Conservation (phyloP, 495 filamentous ascomycete species). For the Mytilinidion resinicola region DNA sequence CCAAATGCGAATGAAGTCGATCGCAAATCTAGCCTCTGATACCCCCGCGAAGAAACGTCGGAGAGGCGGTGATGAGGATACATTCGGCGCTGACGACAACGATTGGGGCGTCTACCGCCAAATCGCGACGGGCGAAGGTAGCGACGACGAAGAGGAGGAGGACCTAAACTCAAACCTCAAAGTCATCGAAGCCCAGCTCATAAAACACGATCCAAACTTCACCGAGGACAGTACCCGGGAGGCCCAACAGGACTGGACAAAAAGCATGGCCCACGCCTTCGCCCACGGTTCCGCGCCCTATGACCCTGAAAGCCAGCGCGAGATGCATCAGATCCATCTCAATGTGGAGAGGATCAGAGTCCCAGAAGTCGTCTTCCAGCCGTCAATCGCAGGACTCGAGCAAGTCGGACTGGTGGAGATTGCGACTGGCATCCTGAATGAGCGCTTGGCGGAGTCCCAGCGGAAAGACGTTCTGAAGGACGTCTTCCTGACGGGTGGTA, state of each 20-base stretch:
- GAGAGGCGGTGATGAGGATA: slow-evolving; percentile 69
- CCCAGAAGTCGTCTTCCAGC: slow-evolving; percentile 92
- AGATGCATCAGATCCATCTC: slow-evolving; percentile 83
- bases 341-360: slow-evolving; percentile 96
- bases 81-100: slow-evolving; percentile 93
- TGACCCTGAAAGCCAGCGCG: slow-evolving; percentile 68
- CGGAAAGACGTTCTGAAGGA: slow-evolving; percentile 66
- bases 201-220: slow-evolving; percentile 80
- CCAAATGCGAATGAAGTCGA: slow-evolving; percentile 94
- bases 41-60: slow-evolving; percentile 65
- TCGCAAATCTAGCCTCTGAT: slow-evolving; percentile 94
- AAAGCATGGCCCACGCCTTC: slow-evolving; percentile 83
- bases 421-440: slow-evolving; percentile 72
- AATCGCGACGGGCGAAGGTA: slow-evolving; percentile 70
- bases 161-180: slow-evolving; percentile 68
- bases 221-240: slow-evolving; percentile 85
- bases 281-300: slow-evolving; percentile 79
- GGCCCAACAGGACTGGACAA: slow-evolving; percentile 90
- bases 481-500: slow-evolving; percentile 92
- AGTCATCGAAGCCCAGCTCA: slow-evolving; percentile 71
- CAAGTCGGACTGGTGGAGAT: slow-evolving; percentile 92
- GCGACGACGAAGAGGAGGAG: slow-evolving; percentile 75
- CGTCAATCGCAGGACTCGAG: slow-evolving; percentile 88
- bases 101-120: slow-evolving; percentile 95
- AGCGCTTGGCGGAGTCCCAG: slow-evolving; percentile 57